These are phyloP conservation scores for Phytophthora quininea DNA, from an alignment of 352 stramenopile species.

Conservation along the genomic window DNA sequence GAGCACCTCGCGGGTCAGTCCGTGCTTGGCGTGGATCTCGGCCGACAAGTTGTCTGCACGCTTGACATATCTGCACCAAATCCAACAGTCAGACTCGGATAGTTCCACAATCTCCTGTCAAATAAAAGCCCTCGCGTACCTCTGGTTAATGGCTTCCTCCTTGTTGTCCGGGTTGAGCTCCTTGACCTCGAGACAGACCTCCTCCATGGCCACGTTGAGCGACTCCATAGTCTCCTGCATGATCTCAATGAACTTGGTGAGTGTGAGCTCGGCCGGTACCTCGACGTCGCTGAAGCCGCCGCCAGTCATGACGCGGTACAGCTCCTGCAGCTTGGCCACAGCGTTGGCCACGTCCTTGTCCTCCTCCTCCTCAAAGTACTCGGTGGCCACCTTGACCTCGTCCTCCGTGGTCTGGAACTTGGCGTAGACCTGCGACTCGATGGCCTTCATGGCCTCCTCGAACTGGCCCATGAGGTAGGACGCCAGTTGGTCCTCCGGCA, in stretches of 20 bases:
- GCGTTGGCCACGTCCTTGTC: constrained; percentile 87
- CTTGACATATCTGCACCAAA: constrained; percentile 78
- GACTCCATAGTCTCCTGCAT: constrained; percentile 92
- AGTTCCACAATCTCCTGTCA: background rate
- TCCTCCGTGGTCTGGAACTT: constrained; percentile 91
- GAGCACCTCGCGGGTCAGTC: constrained; percentile 84
- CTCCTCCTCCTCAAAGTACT: constrained; percentile 90
- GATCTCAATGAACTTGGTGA: constrained; percentile 89
- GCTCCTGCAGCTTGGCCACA: constrained; percentile 86
- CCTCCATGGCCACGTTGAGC: constrained; percentile 89
- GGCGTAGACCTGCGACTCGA: constrained; percentile 88
- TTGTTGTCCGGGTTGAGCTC: constrained; percentile 89
- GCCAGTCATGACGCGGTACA: constrained; percentile 89
- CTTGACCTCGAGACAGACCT: constrained; percentile 89
- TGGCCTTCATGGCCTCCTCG: constrained; percentile 90
- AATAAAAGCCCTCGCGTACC: constrained; percentile 10
- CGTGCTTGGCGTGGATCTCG: constrained; percentile 89
- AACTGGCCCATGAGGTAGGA: constrained; percentile 91
- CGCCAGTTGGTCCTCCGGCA: constrained; percentile 85
- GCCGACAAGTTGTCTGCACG: constrained; percentile 82
- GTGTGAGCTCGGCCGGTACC: constrained; percentile 79
- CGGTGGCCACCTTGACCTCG: constrained; percentile 84
- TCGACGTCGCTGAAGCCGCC: constrained; percentile 83
- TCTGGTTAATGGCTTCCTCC: constrained; percentile 90
- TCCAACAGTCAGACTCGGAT: background rate